phyloP scores from a whole-genome alignment of 345 rosid genomes.

The Hypericum perforatum region DNA sequence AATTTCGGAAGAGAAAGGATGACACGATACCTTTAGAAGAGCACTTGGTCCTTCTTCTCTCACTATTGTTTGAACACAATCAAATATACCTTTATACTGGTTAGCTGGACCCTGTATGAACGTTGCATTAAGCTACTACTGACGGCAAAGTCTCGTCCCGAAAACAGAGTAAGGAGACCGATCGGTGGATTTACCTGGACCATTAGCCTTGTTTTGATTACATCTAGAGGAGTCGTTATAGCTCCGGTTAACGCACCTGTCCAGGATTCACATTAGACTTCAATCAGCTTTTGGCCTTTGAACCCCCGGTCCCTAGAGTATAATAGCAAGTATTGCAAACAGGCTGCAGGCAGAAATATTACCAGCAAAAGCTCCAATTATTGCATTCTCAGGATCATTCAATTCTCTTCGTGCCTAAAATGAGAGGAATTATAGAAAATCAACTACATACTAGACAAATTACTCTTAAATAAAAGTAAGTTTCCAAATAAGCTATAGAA shows the following conservation, averaged over 20 bases:
- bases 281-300: neutral
- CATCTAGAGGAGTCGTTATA: conserved; percentile 93
- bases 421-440: neutral
- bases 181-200: conserved; percentile 47
- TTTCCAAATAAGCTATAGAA: too few species aligned
- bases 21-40: neutral
- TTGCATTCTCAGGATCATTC: conserved; percentile 83
- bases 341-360: conserved; percentile 4
- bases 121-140: too few species aligned
- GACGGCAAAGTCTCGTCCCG: too few species aligned
- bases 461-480: too few species aligned
- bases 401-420: conserved; percentile 75
- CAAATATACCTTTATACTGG: neutral
- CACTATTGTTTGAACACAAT: neutral
- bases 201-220: conserved; percentile 94
- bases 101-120: neutral
- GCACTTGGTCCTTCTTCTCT: conserved; percentile 1
- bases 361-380: conserved; percentile 92
- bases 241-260: conserved; percentile 95
- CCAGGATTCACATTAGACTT: neutral
- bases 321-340: neutral
- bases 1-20: neutral
- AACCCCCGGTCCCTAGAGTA: too few species aligned
- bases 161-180: too few species aligned
- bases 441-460: too few species aligned